phyloP scores from a whole-genome alignment of 2,329 filamentous ascomycete species.

The Fusarium luffae region DNA sequence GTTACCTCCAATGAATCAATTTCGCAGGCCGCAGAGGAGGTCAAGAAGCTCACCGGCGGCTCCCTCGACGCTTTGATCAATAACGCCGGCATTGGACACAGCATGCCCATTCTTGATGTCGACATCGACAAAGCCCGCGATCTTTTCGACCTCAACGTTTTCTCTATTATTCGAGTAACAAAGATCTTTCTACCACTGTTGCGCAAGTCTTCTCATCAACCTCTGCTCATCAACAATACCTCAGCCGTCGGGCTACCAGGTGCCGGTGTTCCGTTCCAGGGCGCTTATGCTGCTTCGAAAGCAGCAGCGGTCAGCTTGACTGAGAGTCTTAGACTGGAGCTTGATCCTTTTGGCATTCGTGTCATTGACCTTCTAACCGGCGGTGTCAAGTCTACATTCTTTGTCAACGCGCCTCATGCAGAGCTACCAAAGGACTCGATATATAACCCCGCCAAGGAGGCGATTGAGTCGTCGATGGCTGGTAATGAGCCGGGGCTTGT shows the following conservation, averaged over 20 bases:
- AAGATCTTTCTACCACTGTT: constrained; percentile 41
- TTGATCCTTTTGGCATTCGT: constrained; percentile 44
- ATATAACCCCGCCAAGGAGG: constrained; percentile 30
- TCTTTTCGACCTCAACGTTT: constrained; percentile 45
- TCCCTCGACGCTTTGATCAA: constrained; percentile 47
- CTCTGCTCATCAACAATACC: constrained; percentile 39
- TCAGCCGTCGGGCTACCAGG: constrained; percentile 17
- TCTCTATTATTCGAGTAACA: constrained; percentile 39
- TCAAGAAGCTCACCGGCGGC: constrained; percentile 38
- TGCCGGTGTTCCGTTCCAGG: constrained; percentile 39
- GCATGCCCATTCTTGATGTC: constrained; percentile 41
- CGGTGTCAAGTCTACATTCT: constrained; percentile 38
- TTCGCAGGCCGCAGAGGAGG: constrained; percentile 9
- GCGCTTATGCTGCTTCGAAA: constrained; percentile 46
- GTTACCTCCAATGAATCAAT: constrained; percentile 41
- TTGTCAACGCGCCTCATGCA: constrained; percentile 1
- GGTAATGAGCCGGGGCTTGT: not conserved
- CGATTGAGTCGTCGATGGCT: constrained; percentile 23
- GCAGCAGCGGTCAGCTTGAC: constrained; percentile 41
- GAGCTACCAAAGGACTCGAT: constrained; percentile 22
- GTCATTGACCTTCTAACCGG: constrained; percentile 44
- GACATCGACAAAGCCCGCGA: constrained; percentile 31
- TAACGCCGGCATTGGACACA: constrained; percentile 45
- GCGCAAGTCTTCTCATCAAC: constrained; percentile 18
- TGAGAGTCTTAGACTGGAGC: constrained; percentile 43